Evolutionary conservation across 495 filamentous ascomycete genomes (phyloP), one percentile per base, ranked within the genome.

Genomic region (Penicillium cataractarum): DNA sequence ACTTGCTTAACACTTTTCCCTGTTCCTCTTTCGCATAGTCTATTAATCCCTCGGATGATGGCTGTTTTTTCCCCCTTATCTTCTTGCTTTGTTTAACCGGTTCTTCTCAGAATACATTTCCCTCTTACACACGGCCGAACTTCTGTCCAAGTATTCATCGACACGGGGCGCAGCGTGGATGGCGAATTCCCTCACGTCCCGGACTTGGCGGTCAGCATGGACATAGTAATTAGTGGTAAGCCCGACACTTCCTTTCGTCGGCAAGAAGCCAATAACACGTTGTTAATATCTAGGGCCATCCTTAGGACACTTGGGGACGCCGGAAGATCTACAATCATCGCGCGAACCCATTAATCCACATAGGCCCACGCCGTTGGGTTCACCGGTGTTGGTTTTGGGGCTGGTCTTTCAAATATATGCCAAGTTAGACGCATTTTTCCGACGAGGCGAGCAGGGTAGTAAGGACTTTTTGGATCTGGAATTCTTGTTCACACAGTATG

Each of bases 391-490:
- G 53, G 66, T 68, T 22, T 57, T 68, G 13, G 60, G 66, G 3
- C 57, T 68, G 35, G 60, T 68, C 39, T 68, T 68, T 42, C 66
- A 68, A 42, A 68, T 68, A 24, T 65, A 65, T 48, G 66, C 66
- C n/a, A 68, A 68, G 35, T 56, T 68, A 22, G 56, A 68, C 26
- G 66, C 66, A 15, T 68, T 65, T 50, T 53, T 60, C n/a, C 49
- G 59, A 21, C 62, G 66, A 27, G 66, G 66, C 19, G 66, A 64
- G 29, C 62, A 68, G 29, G 62, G 63, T 8, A 68, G 66, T 48
- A 68, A 68, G n/a, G 66, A 68, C 39, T 68, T 68, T 39, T n/a
- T 63, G 49, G 66, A 68, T 35, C 29, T 68, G 62, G 66, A 68
- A 48, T 68, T 68, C 46, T 55, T 68, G 26, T 55, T 68, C 48